Conservation (phyloP, 306 rosid genomes). For the Parietaria judaica region DNA sequence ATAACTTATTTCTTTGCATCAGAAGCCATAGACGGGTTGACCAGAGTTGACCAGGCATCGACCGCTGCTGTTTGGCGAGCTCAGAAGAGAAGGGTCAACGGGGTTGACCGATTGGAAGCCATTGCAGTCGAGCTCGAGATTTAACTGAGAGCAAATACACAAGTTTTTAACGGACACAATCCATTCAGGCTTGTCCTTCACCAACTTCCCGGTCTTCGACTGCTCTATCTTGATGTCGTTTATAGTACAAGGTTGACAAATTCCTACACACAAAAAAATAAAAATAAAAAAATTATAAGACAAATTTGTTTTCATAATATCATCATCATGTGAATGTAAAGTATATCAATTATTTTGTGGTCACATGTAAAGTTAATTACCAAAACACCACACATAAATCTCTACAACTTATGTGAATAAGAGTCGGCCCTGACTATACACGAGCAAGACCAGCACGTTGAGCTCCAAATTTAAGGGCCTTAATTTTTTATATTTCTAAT, state of each 20-base stretch:
- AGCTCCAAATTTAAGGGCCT: too few species aligned
- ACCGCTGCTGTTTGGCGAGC: not conserved
- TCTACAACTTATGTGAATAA: too few species aligned
- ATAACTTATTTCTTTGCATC: too few species aligned
- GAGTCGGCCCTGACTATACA: too few species aligned
- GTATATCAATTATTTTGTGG: too few species aligned
- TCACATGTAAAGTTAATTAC: too few species aligned
- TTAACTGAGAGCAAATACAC: slow-evolving; percentile 20
- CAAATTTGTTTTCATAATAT: too few species aligned
- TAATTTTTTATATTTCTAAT: too few species aligned
- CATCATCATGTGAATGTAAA: too few species aligned
- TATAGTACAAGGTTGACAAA: slow-evolving; percentile 13
- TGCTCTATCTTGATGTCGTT: slow-evolving; percentile 16
- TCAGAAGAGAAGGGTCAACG: slow-evolving; percentile 25
- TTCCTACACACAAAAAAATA: slow-evolving; percentile 10
- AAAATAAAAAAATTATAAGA: too few species aligned
- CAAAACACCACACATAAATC: too few species aligned
- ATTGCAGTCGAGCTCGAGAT: slow-evolving; percentile 16
- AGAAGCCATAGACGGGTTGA: slow-evolving; percentile 5
- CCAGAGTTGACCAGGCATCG: slow-evolving; percentile 30
- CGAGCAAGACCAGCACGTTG: too few species aligned
- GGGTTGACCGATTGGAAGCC: slow-evolving; percentile 22
- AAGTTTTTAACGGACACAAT: slow-evolving; percentile 20
- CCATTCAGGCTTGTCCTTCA: slow-evolving; percentile 30
- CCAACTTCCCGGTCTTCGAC: slow-evolving; percentile 14